phyloP scores from a whole-genome alignment of 768 basidiomycete species.

The Tulasnella sp. region DNA sequence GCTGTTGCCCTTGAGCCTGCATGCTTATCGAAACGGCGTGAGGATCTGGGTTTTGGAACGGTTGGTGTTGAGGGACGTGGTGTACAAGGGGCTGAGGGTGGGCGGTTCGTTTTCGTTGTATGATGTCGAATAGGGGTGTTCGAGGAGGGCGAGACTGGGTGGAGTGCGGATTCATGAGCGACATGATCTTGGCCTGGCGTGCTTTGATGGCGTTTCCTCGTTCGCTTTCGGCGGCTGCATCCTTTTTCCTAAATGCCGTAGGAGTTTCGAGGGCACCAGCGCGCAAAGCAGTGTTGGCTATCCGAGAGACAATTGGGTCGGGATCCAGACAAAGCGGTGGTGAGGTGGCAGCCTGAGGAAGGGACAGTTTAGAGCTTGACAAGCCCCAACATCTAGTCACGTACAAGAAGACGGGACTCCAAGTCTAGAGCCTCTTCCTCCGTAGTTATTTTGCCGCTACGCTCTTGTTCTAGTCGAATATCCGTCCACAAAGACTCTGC shows the following conservation, averaged over 20 bases:
- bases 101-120: slow-evolving; percentile 11
- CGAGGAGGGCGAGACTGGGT: not conserved
- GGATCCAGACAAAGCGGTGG: slow-evolving; percentile 75
- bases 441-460: slow-evolving; percentile 45
- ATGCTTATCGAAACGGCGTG: not conserved
- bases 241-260: slow-evolving; percentile 57
- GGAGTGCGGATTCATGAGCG: slow-evolving; percentile 60
- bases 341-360: slow-evolving; percentile 58
- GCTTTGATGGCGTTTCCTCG: slow-evolving; percentile 71
- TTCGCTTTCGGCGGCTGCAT: slow-evolving; percentile 57
- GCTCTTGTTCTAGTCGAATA: slow-evolving; percentile 48
- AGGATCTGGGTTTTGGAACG: slow-evolving; percentile 3
- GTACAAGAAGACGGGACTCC: slow-evolving; percentile 65
- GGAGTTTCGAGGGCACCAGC: slow-evolving; percentile 65
- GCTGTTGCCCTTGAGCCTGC: not conserved
- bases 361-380: not conserved
- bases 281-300: slow-evolving; percentile 65
- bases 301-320: slow-evolving; percentile 63
- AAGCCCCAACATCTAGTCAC: slow-evolving; percentile 26
- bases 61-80: not conserved
- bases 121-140: slow-evolving; percentile 3
- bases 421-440: slow-evolving; percentile 65
- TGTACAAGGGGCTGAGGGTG: not conserved
- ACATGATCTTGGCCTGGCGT: slow-evolving; percentile 63
- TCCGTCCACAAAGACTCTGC: slow-evolving; percentile 73